These are phyloP conservation scores for Babesia ovis DNA, from an alignment of 169 alveolate genomes.

Conservation along the genomic window DNA sequence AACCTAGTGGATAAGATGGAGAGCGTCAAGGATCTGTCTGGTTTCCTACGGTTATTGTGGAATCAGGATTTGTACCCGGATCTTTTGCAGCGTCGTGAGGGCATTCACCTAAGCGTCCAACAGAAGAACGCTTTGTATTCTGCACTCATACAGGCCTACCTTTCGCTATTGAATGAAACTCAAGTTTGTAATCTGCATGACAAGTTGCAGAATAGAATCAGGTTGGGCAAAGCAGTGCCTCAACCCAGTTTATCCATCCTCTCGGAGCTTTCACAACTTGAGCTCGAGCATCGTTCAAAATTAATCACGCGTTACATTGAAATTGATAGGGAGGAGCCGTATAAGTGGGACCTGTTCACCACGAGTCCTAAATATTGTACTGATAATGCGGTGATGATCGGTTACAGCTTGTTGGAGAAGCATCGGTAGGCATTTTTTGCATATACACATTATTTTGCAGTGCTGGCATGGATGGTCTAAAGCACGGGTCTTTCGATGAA, in stretches of 20 bases:
- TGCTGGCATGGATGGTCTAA: conserved; percentile 50
- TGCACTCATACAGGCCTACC: conserved; percentile 30
- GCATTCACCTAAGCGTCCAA: conserved; percentile 34
- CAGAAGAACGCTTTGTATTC: conserved; percentile 51
- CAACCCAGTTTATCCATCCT: conserved; percentile 20
- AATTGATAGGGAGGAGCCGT: no score
- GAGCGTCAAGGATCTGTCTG: conserved; percentile 10
- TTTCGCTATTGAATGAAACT: conserved; percentile 16
- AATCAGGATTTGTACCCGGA: conserved; percentile 48
- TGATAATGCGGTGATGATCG: conserved; percentile 69
- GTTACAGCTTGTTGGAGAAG: conserved; percentile 61
- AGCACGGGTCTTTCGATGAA: conserved; percentile 4
- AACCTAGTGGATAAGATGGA: conserved; percentile 20
- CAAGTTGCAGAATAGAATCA: not conserved
- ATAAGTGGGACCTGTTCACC: conserved; percentile 46
- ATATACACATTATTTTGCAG: not conserved
- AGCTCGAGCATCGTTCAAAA: conserved; percentile 13
- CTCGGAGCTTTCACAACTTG: conserved; percentile 15
- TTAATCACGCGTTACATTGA: not conserved
- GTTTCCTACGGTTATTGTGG: conserved; percentile 43
- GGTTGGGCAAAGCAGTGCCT: not conserved
- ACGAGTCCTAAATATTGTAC: conserved; percentile 48
- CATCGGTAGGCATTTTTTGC: conserved; percentile 32
- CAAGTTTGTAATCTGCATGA: conserved; percentile 3
- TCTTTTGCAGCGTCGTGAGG: conserved; percentile 38